Evolutionary conservation across 148 eudicot species (phyloP), one percentile per base, ranked within the genome.

Genomic region (Beta vulgaris): DNA sequence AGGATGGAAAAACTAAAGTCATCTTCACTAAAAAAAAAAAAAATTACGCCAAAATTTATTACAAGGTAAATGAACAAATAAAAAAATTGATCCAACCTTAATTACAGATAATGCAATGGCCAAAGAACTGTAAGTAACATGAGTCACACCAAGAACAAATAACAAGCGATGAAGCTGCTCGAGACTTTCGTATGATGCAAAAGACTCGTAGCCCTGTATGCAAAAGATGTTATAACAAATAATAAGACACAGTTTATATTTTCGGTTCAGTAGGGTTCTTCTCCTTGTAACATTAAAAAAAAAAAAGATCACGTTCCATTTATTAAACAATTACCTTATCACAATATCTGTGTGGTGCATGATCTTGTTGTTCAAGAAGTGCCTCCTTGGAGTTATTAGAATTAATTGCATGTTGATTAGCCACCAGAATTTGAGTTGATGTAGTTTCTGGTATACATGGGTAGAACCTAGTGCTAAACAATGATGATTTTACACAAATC

Each of bases 111-210:
- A 73, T 68, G 85, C 91, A 73, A 90, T 73, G 31, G 89, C 90
- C 28, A 87, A 2, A 32, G 91, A 84, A 75, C 97, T 88, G 77
- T 91, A 91, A 48, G 79, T 78, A 59, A 90, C 87, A 83, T 92
- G 97, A 62, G 89, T 92, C 25, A 85, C 62, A 25, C 92, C 94
- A 58, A 92, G 87, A 69, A 86, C 88, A 71, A 92, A 84, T 77
- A 92, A 77, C 77, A 92, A 76, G 9, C 94, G 88, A 62, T 90
- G 97, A 53, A 92, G 92, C 79, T 92, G 97, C 87, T 90, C 92
- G 28, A 92, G 86, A 74, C 94, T 90, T 80, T 87, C 94, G 66
- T 88, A 80, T 46, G 97, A 87, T 60, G 87, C 94, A 78, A 92
- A 90, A 7, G 97, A 87, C 81, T 90, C 82, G 55, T 73, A 89